phyloP scores from a whole-genome alignment of 257 asterid genomes.

The Solanum sejunctum region DNA sequence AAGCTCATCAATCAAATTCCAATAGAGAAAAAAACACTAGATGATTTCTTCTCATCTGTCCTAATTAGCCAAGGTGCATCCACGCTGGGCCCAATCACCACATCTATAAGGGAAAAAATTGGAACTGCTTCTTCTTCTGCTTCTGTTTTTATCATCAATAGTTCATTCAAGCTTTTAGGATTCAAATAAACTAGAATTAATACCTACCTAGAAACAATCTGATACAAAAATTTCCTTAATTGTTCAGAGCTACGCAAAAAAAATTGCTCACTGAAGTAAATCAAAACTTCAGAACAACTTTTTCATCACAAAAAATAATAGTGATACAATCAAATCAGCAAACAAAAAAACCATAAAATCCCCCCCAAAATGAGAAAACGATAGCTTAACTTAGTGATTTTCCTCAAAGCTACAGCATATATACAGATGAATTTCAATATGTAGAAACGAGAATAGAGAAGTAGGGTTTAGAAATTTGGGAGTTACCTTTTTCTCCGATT shows the following conservation, averaged over 20 bases:
- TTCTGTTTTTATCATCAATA: background rate
- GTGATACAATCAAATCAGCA: background rate
- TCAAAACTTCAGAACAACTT: background rate
- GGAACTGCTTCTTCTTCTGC: background rate
- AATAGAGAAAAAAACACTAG: background rate
- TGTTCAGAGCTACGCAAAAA: background rate
- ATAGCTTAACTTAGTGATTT: background rate
- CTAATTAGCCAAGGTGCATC: background rate
- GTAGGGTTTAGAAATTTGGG: background rate
- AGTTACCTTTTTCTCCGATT: background rate
- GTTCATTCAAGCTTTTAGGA: background rate
- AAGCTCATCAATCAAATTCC: background rate
- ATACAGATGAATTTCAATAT: background rate
- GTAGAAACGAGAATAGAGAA: background rate
- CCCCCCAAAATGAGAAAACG: background rate
- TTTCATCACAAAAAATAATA: background rate
- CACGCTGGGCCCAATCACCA: background rate
- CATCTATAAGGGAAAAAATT: background rate
- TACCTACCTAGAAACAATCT: background rate
- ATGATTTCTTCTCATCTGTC: background rate
- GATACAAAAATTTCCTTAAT: background rate
- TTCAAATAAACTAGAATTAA: background rate
- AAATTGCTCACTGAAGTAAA: background rate
- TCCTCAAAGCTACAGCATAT: background rate
- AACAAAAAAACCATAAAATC: background rate